Percentiles rank a stretch among this genome's conserved stretches.
Evolutionary conservation across 495 filamentous ascomycete genomes (phyloP).

Genomic region (Choiromyces venosus): DNA sequence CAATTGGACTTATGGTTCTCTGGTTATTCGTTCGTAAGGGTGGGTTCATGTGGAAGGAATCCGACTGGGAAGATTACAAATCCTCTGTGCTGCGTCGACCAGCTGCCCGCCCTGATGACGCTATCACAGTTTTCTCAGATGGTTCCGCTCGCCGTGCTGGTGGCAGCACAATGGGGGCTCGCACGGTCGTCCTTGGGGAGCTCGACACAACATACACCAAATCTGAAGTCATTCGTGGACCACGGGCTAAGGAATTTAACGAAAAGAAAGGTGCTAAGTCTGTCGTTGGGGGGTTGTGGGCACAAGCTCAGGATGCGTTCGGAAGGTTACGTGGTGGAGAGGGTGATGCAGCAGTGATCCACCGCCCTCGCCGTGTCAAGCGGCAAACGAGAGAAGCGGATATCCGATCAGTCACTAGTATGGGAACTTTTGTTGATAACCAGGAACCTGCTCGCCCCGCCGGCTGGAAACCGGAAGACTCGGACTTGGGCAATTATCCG

Average conservation of each 20-base stretch:
- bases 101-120: conserved; percentile 33
- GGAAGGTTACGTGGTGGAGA: conserved; percentile 37
- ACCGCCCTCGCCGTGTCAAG: conserved; percentile 16
- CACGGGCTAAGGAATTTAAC: conserved; percentile 24
- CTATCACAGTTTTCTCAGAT: conserved; percentile 42
- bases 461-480: conserved; percentile 37
- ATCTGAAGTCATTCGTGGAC: conserved; percentile 28
- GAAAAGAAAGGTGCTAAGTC: conserved; percentile 20
- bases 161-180: conserved; percentile 26
- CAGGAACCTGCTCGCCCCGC: conserved; percentile 35
- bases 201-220: conserved; percentile 42
- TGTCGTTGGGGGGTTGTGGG: conserved; percentile 34
- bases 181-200: conserved; percentile 41
- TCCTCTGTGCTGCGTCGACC: conserved; percentile 80
- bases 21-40: conserved; percentile 99
- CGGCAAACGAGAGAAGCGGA: conserved; percentile 26
- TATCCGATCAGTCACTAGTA: conserved; percentile 7
- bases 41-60: conserved; percentile 75
- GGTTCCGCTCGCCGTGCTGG: conserved; percentile 37
- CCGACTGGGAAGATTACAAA: conserved; percentile 98
- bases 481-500: conserved; percentile 27
- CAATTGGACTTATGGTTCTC: conserved; percentile 67
- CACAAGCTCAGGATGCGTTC: not conserved
- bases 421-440: conserved; percentile 20
- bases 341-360: conserved; percentile 20